phyloP scores from a whole-genome alignment of 768 basidiomycete genomes.

The Phlebiopsis flavidoalba region DNA sequence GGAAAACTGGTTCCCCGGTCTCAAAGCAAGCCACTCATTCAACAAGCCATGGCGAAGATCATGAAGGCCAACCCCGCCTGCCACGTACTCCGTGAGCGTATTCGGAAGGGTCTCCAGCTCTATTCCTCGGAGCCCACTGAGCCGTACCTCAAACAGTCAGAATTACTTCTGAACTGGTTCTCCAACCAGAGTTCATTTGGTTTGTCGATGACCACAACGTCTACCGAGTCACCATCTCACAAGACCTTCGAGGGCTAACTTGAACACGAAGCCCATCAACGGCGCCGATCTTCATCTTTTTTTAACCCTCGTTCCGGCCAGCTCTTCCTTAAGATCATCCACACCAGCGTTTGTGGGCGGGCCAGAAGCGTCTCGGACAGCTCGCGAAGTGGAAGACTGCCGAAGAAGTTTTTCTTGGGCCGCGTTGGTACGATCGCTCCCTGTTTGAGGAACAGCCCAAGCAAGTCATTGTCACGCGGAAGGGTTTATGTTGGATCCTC shows the following conservation, averaged over 20 bases:
- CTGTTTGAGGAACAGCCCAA: constrained; percentile 99
- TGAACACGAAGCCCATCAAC: constrained; percentile 99
- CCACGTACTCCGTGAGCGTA: constrained; percentile 97
- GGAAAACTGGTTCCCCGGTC: constrained; percentile 97
- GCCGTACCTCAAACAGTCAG: constrained; percentile 97
- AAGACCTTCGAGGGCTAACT: constrained; percentile 99
- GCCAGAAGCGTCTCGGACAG: constrained; percentile 99
- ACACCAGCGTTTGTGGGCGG: constrained; percentile 99
- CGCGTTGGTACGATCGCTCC: constrained; percentile 63
- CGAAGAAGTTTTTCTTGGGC: constrained; percentile 97
- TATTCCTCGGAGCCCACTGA: constrained; percentile 99
- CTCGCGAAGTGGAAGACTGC: constrained; percentile 99
- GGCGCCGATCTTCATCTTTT: constrained; percentile 98
- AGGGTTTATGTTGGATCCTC: constrained; percentile 94
- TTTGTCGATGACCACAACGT: constrained; percentile 99
- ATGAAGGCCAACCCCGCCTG: constrained; percentile 99
- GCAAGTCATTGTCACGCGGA: constrained; percentile 98
- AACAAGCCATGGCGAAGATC: constrained; percentile 99
- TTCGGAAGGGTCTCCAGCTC: constrained; percentile 95
- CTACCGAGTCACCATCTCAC: constrained; percentile 98
- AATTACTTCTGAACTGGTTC: constrained; percentile 95
- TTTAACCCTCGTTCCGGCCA: constrained; percentile 99
- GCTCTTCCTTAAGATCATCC: constrained; percentile 97
- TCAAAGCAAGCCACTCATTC: constrained; percentile 89
- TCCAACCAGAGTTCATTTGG: constrained; percentile 99